Evolutionary conservation across 192 early-diverging fungal genomes (phyloP).

Genomic region (Coemansia sp.): DNA sequence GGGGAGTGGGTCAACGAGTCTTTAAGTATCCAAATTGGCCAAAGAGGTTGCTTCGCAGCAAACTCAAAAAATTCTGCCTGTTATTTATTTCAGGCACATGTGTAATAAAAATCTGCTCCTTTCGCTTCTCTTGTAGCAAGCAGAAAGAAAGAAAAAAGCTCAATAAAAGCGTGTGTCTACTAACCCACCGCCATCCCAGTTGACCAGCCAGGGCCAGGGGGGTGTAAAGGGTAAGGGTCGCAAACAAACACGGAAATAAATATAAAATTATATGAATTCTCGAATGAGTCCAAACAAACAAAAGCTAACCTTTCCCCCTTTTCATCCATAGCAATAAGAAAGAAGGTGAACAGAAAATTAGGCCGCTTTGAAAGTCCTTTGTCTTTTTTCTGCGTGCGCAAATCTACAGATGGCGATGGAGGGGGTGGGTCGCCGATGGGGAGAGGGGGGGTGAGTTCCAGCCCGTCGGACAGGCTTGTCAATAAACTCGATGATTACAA

Average conservation of each 20-base stretch:
- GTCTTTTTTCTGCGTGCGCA: not conserved
- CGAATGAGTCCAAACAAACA: conserved; percentile 1
- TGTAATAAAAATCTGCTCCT: not conserved
- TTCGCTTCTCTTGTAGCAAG: not conserved
- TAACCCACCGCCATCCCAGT: not conserved
- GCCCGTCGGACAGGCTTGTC: not conserved
- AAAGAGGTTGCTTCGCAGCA: not conserved
- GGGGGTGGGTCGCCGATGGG: not conserved
- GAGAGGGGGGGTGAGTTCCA: not conserved
- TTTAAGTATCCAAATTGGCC: not conserved
- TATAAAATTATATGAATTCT: conserved; percentile 1
- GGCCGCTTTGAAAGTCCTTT: not conserved
- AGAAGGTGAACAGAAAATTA: not conserved
- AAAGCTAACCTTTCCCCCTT: not conserved
- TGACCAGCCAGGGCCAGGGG: not conserved
- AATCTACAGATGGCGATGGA: conserved; percentile 1
- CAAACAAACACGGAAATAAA: not conserved
- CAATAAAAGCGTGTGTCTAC: not conserved
- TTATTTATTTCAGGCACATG: conserved; percentile 2
- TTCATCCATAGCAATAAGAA: not conserved
- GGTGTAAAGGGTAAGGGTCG: not conserved
- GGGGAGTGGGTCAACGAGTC: conserved; percentile 1
- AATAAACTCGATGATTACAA: not conserved
- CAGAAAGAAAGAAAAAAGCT: not conserved
- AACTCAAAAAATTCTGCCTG: not conserved